Percentiles rank a stretch among this genome's conserved stretches.
Evolutionary conservation across 768 basidiomycete species (phyloP).

Genomic region (Boletus pseudo-olivaceus): DNA sequence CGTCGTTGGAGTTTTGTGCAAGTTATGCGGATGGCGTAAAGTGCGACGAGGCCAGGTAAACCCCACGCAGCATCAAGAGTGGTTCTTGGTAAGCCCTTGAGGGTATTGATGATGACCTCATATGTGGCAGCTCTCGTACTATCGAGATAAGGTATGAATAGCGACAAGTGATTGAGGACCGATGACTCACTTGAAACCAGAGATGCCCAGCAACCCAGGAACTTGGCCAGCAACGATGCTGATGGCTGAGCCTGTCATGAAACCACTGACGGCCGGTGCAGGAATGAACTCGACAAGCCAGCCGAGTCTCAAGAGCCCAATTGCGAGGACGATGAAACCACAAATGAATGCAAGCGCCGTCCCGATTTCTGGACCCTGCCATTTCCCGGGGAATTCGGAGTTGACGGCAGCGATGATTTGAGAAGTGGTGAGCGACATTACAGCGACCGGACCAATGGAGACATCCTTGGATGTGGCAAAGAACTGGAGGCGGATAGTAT

Average conservation of each 20-base stretch:
- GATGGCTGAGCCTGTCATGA: constrained; percentile 98
- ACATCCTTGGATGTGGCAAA: constrained; percentile 99
- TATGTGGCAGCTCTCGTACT: constrained; percentile 87
- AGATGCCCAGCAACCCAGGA: constrained; percentile 84
- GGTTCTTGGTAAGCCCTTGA: constrained; percentile 74
- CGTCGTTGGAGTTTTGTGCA: constrained; percentile 51
- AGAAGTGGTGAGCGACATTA: constrained; percentile 89
- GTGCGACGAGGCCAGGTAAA: constrained; percentile 61
- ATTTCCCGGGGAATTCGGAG: constrained; percentile 49
- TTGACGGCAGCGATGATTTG: constrained; percentile 74
- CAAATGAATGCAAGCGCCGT: constrained; percentile 80
- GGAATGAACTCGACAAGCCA: constrained; percentile 97
- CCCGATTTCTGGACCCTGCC: constrained; percentile 72
- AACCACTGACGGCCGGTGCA: constrained; percentile 76
- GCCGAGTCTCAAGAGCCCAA: constrained; percentile 86
- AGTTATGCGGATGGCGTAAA: constrained; percentile 64
- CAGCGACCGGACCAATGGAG: constrained; percentile 98
- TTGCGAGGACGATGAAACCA: constrained; percentile 87
- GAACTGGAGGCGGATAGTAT: constrained; percentile 45
- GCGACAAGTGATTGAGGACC: not conserved
- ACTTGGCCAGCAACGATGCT: constrained; percentile 87
- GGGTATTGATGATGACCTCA: constrained; percentile 86
- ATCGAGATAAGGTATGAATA: constrained; percentile 3
- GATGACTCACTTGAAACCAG: constrained; percentile 71
- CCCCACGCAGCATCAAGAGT: constrained; percentile 89